A percentile compares a stretch with the other conserved stretches of the same genome.
These are phyloP conservation scores for Penicillium sp. DNA, from an alignment of 2,329 filamentous ascomycete genomes.

Conservation along the genomic window DNA sequence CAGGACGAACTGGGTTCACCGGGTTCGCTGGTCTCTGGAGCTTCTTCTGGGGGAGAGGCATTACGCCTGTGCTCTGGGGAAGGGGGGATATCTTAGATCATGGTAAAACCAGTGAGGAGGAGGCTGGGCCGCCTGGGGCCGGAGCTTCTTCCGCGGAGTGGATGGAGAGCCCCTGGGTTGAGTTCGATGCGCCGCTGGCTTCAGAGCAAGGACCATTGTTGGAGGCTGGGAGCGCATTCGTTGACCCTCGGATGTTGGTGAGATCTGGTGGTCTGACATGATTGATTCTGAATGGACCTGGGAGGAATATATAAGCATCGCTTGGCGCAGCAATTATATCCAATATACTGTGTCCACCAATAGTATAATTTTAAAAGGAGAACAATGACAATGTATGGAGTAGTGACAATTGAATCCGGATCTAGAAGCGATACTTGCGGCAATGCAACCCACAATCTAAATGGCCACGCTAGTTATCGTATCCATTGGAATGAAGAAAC, in stretches of 20 bases:
- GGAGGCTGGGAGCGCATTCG: constrained; percentile 8
- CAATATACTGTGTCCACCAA: no score
- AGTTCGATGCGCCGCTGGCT: constrained; percentile 36
- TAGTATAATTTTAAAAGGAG: no score
- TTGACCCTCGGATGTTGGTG: constrained; percentile 19
- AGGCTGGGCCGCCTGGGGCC: constrained; percentile 10
- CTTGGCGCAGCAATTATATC: no score
- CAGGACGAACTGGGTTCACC: constrained; percentile 6
- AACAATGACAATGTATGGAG: no score
- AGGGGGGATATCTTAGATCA: constrained; percentile 8
- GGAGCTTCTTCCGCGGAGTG: background rate
- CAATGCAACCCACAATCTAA: constrained; percentile 14
- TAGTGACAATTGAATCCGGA: no score
- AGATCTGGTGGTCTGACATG: background rate
- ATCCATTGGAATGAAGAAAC: background rate
- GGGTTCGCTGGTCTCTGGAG: constrained; percentile 2
- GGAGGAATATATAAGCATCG: no score
- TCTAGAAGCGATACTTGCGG: constrained; percentile 4
- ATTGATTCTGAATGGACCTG: no score
- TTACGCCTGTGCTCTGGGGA: constrained; percentile 1
- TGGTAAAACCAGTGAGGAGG: constrained; percentile 17
- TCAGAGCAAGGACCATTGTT: constrained; percentile 23
- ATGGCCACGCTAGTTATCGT: background rate
- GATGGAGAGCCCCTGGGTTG: constrained; percentile 31
- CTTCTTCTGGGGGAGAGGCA: constrained; percentile 12